Conservation (phyloP, 768 basidiomycete species). For the Mycena indigotica region DNA sequence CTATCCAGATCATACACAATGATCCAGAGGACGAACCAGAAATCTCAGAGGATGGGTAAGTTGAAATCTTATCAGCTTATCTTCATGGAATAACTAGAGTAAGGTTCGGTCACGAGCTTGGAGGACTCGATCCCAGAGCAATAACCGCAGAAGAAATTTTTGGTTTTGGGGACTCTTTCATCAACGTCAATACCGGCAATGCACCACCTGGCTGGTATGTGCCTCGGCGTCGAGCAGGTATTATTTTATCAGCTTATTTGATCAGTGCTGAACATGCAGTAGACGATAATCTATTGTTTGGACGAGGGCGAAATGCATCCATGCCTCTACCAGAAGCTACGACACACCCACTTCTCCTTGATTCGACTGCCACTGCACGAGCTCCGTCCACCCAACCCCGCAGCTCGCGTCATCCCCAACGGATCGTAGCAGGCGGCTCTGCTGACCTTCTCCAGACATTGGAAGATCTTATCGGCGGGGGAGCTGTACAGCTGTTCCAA, state of each 20-base stretch:
- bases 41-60: conserved; percentile 67
- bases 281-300: conserved; percentile 67
- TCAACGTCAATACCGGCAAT: conserved; percentile 45
- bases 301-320: conserved; percentile 55
- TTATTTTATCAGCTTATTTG: conserved; percentile 6
- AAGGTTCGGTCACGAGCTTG: conserved; percentile 45
- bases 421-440: conserved; percentile 52
- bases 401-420: conserved; percentile 55
- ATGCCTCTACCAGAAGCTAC: conserved; percentile 66
- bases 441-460: conserved; percentile 74
- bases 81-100: not conserved
- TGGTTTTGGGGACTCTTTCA: conserved; percentile 55
- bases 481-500: conserved; percentile 81
- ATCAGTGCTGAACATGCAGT: conserved; percentile 28
- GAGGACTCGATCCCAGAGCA: conserved; percentile 39
- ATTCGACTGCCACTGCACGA: conserved; percentile 53
- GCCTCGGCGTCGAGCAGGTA: conserved; percentile 52
- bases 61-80: conserved; percentile 12
- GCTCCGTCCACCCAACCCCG: conserved; percentile 48
- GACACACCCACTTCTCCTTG: conserved; percentile 80
- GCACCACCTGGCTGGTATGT: conserved; percentile 48
- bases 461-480: conserved; percentile 79
- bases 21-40: conserved; percentile 66
- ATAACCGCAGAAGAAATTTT: conserved; percentile 54
- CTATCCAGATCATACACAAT: conserved; percentile 62